Evolutionary conservation across 768 basidiomycete genomes (phyloP), one percentile per base, ranked within the genome.

Genomic region (Boletus rubescentipes): DNA sequence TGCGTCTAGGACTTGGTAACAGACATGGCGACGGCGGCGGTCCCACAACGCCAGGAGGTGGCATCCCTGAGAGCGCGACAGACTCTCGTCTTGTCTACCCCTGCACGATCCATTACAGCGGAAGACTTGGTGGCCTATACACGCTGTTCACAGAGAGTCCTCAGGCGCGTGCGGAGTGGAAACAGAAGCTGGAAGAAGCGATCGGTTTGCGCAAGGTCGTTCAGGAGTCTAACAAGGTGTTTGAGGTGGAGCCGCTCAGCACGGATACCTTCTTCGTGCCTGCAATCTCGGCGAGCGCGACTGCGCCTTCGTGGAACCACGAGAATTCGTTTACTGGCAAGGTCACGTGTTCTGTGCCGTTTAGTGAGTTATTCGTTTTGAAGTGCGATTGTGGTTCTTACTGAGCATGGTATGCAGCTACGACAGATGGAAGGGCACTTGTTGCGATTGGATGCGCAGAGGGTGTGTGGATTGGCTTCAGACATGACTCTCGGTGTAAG

Each of bases 361-460:
- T 98, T 71, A 87, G 93, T 84, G 41, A 67, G 75, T 63, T n/a
- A 2, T 10, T 47, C 37, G 26, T 30, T n/a, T 46, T 50, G 15
- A 10, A 29, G 37, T 45, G 14, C 20, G 1, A 20, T 15, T 26
- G 14, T 47, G 10, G n/a, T 43, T 12, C 58, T 41, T 48, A 37
- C 48, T 59, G 55, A 65, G 44, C 10, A 31, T 14, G 46, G 30
- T 49, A 32, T 61, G 6, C 54, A 96, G 91, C 81, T 56, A 93
- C 91, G 6, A 76, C 86, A 6, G 93, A 98, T 66, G 87, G 88
- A 6, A 84, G 93, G 23, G 84, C 84, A 12, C 78, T 99, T 14
- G 89, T 98, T 37, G 93, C 95, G 0, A 86, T 98, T 61, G 97
- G 95, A 9, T 97, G 94, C 68, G 87, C 89, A 0, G 93, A 97